phyloP scores from a whole-genome alignment of 192 early-diverging fungal species.

The Thoreauomyces humboldtii region DNA sequence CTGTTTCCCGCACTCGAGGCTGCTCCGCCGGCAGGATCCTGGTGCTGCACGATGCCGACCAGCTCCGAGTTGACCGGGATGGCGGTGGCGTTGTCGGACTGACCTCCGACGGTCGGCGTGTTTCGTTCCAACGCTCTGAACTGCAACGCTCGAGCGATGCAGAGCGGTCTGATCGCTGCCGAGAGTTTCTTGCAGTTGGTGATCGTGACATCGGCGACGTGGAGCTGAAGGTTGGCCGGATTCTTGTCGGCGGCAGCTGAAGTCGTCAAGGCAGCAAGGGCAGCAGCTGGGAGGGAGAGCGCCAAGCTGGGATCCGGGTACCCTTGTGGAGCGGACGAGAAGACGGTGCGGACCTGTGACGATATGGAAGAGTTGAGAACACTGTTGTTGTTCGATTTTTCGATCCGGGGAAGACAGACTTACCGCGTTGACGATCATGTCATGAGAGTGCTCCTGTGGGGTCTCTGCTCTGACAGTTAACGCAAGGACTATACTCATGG shows the following conservation, averaged over 20 bases:
- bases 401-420: neutral
- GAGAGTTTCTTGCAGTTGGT: neutral
- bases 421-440: neutral
- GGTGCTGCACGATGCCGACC: neutral
- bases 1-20: neutral
- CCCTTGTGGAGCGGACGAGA: neutral
- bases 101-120: neutral
- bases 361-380: neutral
- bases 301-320: neutral
- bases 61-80: neutral
- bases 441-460: neutral
- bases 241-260: neutral
- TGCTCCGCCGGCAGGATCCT: neutral
- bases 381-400: neutral
- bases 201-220: neutral
- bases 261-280: neutral
- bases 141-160: constrained; percentile 1
- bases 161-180: neutral
- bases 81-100: neutral
- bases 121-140: constrained; percentile 1
- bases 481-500: too few species aligned
- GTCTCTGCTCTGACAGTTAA: too few species aligned
- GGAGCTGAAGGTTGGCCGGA: neutral
- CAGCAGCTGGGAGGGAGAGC: neutral
- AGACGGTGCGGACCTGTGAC: neutral